Evolutionary conservation across 305 asterid genomes (phyloP).

Genomic region (Solanum chacoense): DNA sequence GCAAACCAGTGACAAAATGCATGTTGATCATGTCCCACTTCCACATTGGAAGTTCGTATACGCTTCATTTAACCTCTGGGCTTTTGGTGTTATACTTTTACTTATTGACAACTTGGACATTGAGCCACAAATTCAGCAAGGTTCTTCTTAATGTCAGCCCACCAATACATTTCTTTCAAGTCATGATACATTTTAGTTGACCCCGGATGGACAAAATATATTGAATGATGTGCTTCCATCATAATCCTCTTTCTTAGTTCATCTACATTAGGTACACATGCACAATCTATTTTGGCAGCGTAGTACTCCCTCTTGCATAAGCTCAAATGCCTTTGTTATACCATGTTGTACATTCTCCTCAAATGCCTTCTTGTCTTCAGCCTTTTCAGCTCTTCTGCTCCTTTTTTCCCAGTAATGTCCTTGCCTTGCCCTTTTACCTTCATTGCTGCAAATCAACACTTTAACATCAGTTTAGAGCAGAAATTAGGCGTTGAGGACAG

Average conservation of each 20-base stretch:
- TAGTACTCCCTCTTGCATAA: background rate
- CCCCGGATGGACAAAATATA: background rate
- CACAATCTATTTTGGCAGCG: background rate
- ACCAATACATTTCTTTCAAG: background rate
- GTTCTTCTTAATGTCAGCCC: background rate
- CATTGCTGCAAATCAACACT: too few relatives aligned
- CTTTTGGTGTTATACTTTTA: background rate
- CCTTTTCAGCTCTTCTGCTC: too few relatives aligned
- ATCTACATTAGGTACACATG: background rate
- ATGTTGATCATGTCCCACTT: background rate
- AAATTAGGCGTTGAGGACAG: too few relatives aligned
- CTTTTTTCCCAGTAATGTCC: too few relatives aligned
- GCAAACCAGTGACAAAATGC: background rate
- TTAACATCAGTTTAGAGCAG: too few relatives aligned
- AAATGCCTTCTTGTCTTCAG: too few relatives aligned
- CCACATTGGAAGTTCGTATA: background rate
- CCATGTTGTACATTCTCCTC: background rate
- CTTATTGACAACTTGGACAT: background rate
- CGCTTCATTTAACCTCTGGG: background rate
- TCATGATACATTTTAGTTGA: background rate
- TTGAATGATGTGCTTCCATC: background rate
- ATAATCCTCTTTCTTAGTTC: background rate
- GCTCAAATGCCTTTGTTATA: background rate
- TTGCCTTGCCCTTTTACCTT: too few relatives aligned
- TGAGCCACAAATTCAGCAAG: background rate